Evolutionary conservation across 192 early-diverging fungal species (phyloP).

Genomic region (Funneliformis geosporum): DNA sequence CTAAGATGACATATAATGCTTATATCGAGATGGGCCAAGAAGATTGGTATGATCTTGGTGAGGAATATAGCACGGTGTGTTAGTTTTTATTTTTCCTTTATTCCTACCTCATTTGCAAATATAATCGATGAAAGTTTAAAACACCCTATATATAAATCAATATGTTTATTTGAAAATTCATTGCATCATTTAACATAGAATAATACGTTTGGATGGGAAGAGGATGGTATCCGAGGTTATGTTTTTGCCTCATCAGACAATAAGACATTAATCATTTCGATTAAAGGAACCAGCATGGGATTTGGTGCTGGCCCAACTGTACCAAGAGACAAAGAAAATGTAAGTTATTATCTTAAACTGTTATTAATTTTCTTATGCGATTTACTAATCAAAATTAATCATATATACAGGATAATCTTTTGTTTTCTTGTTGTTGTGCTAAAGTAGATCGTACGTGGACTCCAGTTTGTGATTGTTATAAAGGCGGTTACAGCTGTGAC

Average conservation of each 20-base stretch:
- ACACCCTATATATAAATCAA: not conserved
- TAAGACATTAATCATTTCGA: slow-evolving; percentile 72
- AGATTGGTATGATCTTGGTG: slow-evolving; percentile 71
- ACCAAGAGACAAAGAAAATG: slow-evolving; percentile 74
- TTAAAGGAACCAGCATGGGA: slow-evolving; percentile 84
- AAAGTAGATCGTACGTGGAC: slow-evolving; percentile 78
- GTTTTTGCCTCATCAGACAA: slow-evolving; percentile 74
- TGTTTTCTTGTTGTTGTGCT: slow-evolving; percentile 97
- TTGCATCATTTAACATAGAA: slow-evolving; percentile 42
- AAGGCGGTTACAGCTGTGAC: slow-evolving; percentile 58
- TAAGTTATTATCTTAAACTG: slow-evolving; percentile 25
- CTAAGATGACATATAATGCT: slow-evolving; percentile 82
- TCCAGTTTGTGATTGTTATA: slow-evolving; percentile 83
- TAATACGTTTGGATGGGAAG: slow-evolving; percentile 71
- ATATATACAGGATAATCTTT: slow-evolving; percentile 74
- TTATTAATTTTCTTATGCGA: not conserved
- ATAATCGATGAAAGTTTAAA: not conserved
- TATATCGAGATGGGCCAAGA: slow-evolving; percentile 67
- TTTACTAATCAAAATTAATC: not conserved
- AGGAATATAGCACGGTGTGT: slow-evolving; percentile 61
- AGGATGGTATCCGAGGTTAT: slow-evolving; percentile 81
- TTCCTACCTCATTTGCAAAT: not conserved
- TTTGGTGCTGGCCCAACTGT: slow-evolving; percentile 73
- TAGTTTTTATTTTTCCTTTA: not conserved
- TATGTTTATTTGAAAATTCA: not conserved